Base-by-base conservation (phyloP, 1,284 basidiomycete genomes). In the Puccinia horiana region DNA sequence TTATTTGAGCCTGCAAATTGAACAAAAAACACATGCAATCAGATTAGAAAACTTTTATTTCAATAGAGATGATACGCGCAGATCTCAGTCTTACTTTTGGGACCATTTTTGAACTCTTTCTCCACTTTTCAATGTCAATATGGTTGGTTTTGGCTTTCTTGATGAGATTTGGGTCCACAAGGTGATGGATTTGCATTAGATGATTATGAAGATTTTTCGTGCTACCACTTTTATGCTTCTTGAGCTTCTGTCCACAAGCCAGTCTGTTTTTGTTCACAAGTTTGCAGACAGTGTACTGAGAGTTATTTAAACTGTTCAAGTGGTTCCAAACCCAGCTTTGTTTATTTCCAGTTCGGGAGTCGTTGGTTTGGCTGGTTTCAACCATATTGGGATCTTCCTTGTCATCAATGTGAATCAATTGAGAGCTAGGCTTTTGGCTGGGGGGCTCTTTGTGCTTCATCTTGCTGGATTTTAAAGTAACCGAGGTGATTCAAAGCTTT, bases 301-400 rank as follows among this genome's bases (percentile, higher is more conserved):
- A n/a, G 23, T 69, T 23, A 2, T 5, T 47, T 23, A 32, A 42
- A 12, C 1, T 11, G 5, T 42, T 29, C 20, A 75, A 75, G 20
- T 75, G 54, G 29, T n/a, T 40, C 72, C 72, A 52, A 12, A 74
- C 72, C 72, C 72, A 74, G 35, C 72, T 69, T 2, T 20, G 44
- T 20, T 69, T 26, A n/a, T n/a, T n/a, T n/a, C n/a, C n/a, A n/a
- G n/a, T n/a, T n/a, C n/a, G n/a, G n/a, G n/a, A n/a, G n/a, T n/a
- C n/a, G n/a, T n/a, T n/a, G n/a, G n/a, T n/a, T n/a, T n/a, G n/a
- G n/a, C n/a, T n/a, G n/a, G n/a, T n/a, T n/a, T n/a, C n/a, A n/a
- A n/a, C n/a, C n/a, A n/a, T n/a, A n/a, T n/a, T n/a, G n/a, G n/a
- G n/a, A n/a, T n/a, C n/a, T n/a, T n/a, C n/a, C n/a, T n/a, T n/a